Percentiles rank a stretch among this genome's conserved stretches.
These are phyloP conservation scores for Przewalskia tangutica DNA, from an alignment of 257 asterid species.

Conservation along the genomic window DNA sequence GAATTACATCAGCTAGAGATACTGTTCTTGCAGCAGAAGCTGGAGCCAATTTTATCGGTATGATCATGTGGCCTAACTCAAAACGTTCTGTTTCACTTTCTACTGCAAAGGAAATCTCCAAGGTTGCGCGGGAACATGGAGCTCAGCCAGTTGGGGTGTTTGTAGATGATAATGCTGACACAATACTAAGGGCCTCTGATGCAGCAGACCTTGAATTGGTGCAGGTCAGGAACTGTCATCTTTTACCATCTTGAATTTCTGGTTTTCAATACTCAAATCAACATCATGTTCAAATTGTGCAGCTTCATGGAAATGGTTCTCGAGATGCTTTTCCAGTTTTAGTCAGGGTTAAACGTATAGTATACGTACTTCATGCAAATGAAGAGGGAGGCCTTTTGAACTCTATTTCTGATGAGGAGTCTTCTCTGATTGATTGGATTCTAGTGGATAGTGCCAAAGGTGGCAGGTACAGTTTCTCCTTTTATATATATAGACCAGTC, in stretches of 20 bases:
- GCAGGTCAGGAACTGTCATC: slow-evolving; percentile 43
- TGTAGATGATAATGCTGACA: slow-evolving; percentile 77
- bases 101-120: slow-evolving; percentile 82
- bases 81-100: slow-evolving; percentile 66
- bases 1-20: slow-evolving; percentile 78
- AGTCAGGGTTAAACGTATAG: slow-evolving; percentile 41
- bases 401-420: no score
- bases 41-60: slow-evolving; percentile 81
- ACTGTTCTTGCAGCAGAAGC: slow-evolving; percentile 93
- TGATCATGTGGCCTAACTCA: slow-evolving; percentile 90
- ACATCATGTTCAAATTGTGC: slow-evolving; percentile 13
- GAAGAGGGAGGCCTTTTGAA: no score
- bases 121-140: slow-evolving; percentile 59
- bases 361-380: slow-evolving; percentile 82
- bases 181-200: slow-evolving; percentile 60
- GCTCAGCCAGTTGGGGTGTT: slow-evolving; percentile 91
- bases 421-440: no score
- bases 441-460: no score
- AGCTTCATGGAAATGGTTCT: slow-evolving; percentile 92
- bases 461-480: no score
- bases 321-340: slow-evolving; percentile 53
- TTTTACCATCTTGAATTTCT: not conserved
- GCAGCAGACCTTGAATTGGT: slow-evolving; percentile 74
- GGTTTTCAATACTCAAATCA: slow-evolving; percentile 6
- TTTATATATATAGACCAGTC: no score